phyloP scores from a whole-genome alignment of 441 rosid species.

The Brassica hybrid region DNA sequence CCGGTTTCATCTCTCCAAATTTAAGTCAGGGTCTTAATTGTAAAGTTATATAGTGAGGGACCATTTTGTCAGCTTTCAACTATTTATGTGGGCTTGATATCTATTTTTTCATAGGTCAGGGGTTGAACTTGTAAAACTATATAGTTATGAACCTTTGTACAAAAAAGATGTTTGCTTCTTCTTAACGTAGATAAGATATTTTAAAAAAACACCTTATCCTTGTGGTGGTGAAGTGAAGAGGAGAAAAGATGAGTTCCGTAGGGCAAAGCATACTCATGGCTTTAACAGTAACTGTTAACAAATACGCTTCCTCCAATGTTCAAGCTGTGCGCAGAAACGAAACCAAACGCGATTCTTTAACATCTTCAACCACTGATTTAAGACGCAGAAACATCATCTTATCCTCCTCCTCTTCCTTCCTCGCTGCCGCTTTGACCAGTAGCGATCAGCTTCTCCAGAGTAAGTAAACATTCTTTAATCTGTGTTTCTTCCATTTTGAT shows the following conservation, averaged over 20 bases:
- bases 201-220: constrained; percentile 26
- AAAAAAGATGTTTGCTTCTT: constrained; percentile 14
- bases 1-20: constrained; percentile 19
- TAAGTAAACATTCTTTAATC: constrained; percentile 29
- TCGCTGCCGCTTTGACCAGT: constrained; percentile 57
- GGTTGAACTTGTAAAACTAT: not conserved
- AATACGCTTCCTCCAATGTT: constrained; percentile 72
- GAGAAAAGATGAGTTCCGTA: constrained; percentile 53
- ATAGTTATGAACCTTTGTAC: not conserved
- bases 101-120: not conserved
- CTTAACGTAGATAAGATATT: constrained; percentile 29
- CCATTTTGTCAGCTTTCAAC: not conserved
- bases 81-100: not conserved
- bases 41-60: not conserved
- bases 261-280: constrained; percentile 86
- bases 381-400: constrained; percentile 60
- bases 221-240: constrained; percentile 4
- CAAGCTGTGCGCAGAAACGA: constrained; percentile 63
- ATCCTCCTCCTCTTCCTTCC: constrained; percentile 53
- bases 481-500: not conserved
- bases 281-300: constrained; percentile 82
- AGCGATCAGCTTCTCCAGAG: constrained; percentile 72
- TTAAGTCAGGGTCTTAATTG: not conserved
- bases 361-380: constrained; percentile 31
- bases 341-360: constrained; percentile 34